Evolutionary conservation across 805 yeast genomes (phyloP).

Genomic region (Maudiozyma serrabonitensis): DNA sequence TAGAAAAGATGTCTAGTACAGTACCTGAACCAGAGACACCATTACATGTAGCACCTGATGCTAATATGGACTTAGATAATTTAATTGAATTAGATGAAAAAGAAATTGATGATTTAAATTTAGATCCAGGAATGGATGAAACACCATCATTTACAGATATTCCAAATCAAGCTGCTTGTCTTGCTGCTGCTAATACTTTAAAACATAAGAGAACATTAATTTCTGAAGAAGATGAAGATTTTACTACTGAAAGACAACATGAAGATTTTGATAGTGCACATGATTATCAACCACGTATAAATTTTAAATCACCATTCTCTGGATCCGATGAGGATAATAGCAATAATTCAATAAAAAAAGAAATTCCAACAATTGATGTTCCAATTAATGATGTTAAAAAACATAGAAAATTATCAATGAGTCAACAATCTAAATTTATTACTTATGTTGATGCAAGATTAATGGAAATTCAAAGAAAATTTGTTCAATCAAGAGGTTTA

Average conservation of each 20-base stretch:
- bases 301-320: constrained; percentile 25
- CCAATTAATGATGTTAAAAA: not conserved
- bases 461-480: constrained; percentile 45
- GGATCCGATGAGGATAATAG: constrained; percentile 14
- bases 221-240: constrained; percentile 3
- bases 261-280: constrained; percentile 20
- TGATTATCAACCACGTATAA: constrained; percentile 24
- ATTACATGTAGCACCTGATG: constrained; percentile 22
- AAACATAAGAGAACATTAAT: not conserved
- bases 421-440: constrained; percentile 49
- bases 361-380: not conserved
- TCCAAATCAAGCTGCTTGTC: not conserved
- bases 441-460: constrained; percentile 46
- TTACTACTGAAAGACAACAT: not conserved
- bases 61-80: constrained; percentile 15
- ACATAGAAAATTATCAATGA: constrained; percentile 28
- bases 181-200: no score
- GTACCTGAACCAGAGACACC: constrained; percentile 24
- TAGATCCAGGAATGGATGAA: constrained; percentile 16
- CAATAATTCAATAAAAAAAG: not conserved
- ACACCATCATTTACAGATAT: constrained; percentile 6
- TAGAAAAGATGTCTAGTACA: not conserved
- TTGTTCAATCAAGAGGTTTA: constrained; percentile 36
- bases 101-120: constrained; percentile 22
- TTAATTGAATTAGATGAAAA: constrained; percentile 20